phyloP scores from a whole-genome alignment of 768 basidiomycete species.

The Amanita jacksonii region DNA sequence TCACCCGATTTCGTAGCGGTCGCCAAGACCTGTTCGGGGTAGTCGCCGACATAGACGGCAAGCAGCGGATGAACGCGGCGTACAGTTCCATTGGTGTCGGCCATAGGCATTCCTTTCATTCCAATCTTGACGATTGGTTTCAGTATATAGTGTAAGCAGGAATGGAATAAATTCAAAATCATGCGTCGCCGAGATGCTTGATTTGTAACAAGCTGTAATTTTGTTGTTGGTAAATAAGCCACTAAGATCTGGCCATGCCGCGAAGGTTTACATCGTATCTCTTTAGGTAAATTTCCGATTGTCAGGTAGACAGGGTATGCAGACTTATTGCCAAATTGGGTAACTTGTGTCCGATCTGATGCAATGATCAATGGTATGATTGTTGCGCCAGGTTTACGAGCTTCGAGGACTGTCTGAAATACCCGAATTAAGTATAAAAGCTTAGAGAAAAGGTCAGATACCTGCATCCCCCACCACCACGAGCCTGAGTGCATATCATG shows the following conservation, averaged over 20 bases:
- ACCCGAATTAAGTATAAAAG: not conserved
- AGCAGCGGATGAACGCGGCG: no score
- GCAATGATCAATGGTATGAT: constrained; percentile 29
- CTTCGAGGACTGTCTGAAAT: constrained; percentile 12
- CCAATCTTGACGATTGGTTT: no score
- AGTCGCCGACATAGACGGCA: no score
- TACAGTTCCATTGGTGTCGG: not conserved
- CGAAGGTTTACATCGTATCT: constrained; percentile 21
- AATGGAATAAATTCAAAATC: constrained; percentile 28
- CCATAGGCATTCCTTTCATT: no score
- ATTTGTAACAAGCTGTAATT: constrained; percentile 22
- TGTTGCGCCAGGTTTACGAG: constrained; percentile 16
- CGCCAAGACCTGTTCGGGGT: no score
- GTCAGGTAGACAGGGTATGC: constrained; percentile 36
- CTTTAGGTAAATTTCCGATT: constrained; percentile 29
- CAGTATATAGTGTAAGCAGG: constrained; percentile 8
- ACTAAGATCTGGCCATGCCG: constrained; percentile 25
- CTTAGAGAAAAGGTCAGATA: constrained; percentile 11
- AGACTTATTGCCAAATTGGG: constrained; percentile 25
- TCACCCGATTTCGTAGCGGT: no score
- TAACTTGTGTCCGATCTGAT: constrained; percentile 32
- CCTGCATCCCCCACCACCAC: constrained; percentile 39
- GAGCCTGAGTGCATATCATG: constrained; percentile 28
- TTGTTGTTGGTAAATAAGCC: constrained; percentile 29
- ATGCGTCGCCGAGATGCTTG: constrained; percentile 17